Evolutionary conservation across 1,284 basidiomycete species (phyloP).

Genomic region (Apiotrichum gracile): DNA sequence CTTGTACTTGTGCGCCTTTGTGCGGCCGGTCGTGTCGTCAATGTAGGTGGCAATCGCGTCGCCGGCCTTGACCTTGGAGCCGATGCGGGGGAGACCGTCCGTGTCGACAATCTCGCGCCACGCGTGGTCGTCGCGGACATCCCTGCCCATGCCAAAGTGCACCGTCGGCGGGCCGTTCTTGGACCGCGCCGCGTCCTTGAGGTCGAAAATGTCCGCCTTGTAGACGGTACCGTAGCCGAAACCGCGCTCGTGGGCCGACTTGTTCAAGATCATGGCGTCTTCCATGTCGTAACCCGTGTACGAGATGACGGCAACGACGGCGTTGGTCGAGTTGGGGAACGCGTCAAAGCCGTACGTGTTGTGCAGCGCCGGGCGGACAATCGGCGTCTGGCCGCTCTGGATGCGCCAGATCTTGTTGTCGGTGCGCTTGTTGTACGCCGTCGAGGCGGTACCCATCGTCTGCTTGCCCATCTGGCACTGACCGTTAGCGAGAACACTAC

Average conservation of each 20-base stretch:
- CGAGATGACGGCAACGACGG: constrained; percentile 97
- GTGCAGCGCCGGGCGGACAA: constrained; percentile 87
- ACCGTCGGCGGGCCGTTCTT: constrained; percentile 57
- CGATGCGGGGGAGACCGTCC: constrained; percentile 82
- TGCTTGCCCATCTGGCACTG: constrained; percentile 94
- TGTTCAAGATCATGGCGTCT: constrained; percentile 99
- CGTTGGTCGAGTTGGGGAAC: constrained; percentile 97
- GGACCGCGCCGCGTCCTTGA: constrained; percentile 71
- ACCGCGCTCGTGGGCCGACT: constrained; percentile 95
- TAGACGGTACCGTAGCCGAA: constrained; percentile 97
- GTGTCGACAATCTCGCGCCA: constrained; percentile 65
- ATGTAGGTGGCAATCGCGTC: constrained; percentile 77
- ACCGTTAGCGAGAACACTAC: neutral
- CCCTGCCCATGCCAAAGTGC: constrained; percentile 79
- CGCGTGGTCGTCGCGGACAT: constrained; percentile 58
- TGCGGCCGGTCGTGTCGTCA: constrained; percentile 78
- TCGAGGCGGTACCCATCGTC: constrained; percentile 97
- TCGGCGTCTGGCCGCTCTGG: constrained; percentile 89
- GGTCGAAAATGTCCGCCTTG: constrained; percentile 88
- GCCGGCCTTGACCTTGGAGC: constrained; percentile 64
- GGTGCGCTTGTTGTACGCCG: constrained; percentile 81
- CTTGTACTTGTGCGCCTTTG: constrained; percentile 90
- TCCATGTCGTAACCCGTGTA: constrained; percentile 99
- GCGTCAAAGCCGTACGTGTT: constrained; percentile 98
- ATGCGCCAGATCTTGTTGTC: constrained; percentile 99